phyloP scores from a whole-genome alignment of 371 early-diverging fungal species.

The Mucor irregularis region DNA sequence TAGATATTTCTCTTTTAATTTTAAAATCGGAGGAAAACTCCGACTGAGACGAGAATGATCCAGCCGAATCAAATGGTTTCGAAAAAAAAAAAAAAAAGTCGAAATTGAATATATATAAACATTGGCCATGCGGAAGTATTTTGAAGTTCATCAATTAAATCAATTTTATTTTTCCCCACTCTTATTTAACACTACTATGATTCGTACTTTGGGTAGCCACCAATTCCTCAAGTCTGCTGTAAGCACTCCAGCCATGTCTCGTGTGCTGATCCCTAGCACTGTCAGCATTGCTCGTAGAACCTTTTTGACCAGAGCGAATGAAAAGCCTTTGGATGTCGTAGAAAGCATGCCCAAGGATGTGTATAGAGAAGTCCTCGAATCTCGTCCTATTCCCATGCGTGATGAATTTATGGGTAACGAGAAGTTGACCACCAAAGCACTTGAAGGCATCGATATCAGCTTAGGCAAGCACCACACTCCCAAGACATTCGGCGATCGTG shows the following conservation, averaged over 20 bases:
- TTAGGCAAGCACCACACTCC: constrained; percentile 66
- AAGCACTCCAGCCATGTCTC: neutral
- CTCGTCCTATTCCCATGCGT: constrained; percentile 70
- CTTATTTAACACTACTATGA: neutral
- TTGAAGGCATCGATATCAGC: constrained; percentile 69
- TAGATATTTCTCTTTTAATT: too few relatives aligned
- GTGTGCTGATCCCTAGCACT: neutral
- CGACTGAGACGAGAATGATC: too few relatives aligned
- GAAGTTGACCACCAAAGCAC: constrained; percentile 52
- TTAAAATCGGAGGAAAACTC: too few relatives aligned
- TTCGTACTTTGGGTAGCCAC: neutral
- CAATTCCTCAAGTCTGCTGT: constrained; percentile 7
- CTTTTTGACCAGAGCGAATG: neutral
- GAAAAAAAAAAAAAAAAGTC: too few relatives aligned
- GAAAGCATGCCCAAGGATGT: constrained; percentile 12
- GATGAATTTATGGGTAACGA: constrained; percentile 59
- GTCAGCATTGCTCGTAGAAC: neutral
- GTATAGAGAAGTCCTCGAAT: constrained; percentile 35
- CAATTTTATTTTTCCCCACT: neutral
- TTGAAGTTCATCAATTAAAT: too few relatives aligned
- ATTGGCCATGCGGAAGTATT: too few relatives aligned
- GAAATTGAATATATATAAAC: too few relatives aligned
- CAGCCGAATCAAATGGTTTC: too few relatives aligned
- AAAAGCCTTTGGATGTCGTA: neutral
- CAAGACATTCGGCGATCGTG: constrained; percentile 55